Conservation (phyloP, 2,329 filamentous ascomycete genomes). For the Monosporascus ibericus region DNA sequence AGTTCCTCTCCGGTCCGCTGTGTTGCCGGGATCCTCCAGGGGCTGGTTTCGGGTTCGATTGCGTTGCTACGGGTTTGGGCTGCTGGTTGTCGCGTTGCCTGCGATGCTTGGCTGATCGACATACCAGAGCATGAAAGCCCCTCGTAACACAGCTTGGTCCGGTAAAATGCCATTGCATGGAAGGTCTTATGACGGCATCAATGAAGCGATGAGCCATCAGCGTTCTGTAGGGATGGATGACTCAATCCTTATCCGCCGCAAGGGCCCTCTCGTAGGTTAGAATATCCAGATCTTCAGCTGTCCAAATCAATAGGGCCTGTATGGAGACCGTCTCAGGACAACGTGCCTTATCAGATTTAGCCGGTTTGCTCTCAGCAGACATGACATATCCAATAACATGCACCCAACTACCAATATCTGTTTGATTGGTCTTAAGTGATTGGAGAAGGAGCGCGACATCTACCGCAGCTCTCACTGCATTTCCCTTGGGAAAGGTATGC, state of each 20-base stretch:
- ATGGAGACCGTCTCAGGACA: conserved; percentile 35
- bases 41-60: too few relatives aligned
- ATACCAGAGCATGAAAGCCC: neutral
- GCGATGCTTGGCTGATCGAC: too few relatives aligned
- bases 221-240: neutral
- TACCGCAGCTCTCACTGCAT: conserved; percentile 50
- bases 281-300: conserved; percentile 66
- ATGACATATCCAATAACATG: conserved; percentile 80
- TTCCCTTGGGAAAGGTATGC: conserved; percentile 53
- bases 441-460: conserved; percentile 68
- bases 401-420: conserved; percentile 75
- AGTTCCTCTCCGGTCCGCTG: too few relatives aligned
- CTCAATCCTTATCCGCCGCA: conserved; percentile 21
- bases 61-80: too few relatives aligned
- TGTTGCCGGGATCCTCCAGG: too few relatives aligned
- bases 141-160: neutral
- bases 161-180: too few relatives aligned
- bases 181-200: too few relatives aligned
- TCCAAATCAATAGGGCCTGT: conserved; percentile 74
- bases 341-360: conserved; percentile 5
- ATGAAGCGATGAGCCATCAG: too few relatives aligned
- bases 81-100: too few relatives aligned
- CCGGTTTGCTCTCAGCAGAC: conserved; percentile 10
- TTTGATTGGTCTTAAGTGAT: conserved; percentile 54
- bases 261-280: conserved; percentile 63